Conservation (phyloP, 176 grass and related monocot species). For the Juncus effusus region DNA sequence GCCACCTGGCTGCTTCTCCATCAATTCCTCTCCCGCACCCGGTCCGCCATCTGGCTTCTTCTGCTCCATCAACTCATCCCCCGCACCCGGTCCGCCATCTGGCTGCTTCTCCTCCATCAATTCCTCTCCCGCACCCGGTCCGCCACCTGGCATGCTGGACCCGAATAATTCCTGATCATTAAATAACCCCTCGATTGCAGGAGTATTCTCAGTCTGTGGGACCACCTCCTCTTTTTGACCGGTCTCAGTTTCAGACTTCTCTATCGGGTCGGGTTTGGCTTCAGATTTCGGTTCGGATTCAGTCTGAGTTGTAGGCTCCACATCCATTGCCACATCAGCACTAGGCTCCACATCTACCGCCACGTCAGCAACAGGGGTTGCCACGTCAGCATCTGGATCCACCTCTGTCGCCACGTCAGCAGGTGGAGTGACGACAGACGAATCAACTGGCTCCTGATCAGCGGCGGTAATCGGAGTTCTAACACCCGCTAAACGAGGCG, state of each 20-base stretch:
- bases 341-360: neutral
- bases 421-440: no score
- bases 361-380: neutral
- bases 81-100: no score
- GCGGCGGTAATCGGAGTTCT: neutral
- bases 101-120: no score
- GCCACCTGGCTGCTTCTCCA: no score
- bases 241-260: no score
- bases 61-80: no score
- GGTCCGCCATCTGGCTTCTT: no score
- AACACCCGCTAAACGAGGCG: slow-evolving; percentile 11
- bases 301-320: neutral
- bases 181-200: slow-evolving; percentile 18
- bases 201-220: slow-evolving; percentile 7
- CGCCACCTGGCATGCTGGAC: slow-evolving; percentile 9
- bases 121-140: no score
- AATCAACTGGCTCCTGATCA: neutral
- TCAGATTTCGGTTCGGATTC: neutral
- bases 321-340: neutral
- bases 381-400: neutral
- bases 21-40: no score
- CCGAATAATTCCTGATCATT: slow-evolving; percentile 2
- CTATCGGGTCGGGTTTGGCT: no score
- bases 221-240: neutral
- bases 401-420: neutral